Conservation (phyloP, 2,329 filamentous ascomycete genomes). For the Colletotrichum magnum region DNA sequence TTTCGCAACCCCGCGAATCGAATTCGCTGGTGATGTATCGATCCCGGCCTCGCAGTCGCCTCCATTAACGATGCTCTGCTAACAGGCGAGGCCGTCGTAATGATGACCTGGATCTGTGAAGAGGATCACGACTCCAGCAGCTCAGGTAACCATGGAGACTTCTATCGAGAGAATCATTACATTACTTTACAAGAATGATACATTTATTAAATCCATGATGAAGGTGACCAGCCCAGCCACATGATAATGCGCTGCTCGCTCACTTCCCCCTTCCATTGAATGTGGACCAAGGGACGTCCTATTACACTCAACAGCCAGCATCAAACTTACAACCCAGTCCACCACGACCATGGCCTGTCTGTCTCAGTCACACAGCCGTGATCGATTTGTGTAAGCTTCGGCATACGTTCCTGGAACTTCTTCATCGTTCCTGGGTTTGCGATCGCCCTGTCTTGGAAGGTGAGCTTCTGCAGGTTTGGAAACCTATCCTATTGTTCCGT, state of each 20-base stretch:
- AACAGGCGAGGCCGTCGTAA: not conserved
- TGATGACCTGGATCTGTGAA: not conserved
- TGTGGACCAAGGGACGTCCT: too few relatives aligned
- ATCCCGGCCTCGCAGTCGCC: not conserved
- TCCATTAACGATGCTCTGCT: not conserved
- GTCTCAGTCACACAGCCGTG: not conserved
- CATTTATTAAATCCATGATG: too few relatives aligned
- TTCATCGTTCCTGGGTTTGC: not conserved
- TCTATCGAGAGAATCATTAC: too few relatives aligned
- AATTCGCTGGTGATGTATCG: not conserved
- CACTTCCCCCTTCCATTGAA: too few relatives aligned
- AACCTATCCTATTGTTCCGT: not conserved
- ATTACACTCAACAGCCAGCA: too few relatives aligned
- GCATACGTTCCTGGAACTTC: not conserved
- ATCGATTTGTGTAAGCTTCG: not conserved
- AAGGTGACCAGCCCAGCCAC: too few relatives aligned
- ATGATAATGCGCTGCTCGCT: too few relatives aligned
- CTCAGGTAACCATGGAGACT: too few relatives aligned
- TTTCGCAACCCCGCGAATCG: conserved; percentile 1
- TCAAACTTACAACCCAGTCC: too few relatives aligned
- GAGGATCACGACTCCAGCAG: too few relatives aligned
- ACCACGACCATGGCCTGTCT: too few relatives aligned
- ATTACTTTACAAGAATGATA: too few relatives aligned
- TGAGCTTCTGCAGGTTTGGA: not conserved
- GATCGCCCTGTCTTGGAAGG: not conserved